Base-by-base conservation (phyloP, 371 early-diverging fungal genomes). In the Nosema muscidifuracis region DNA sequence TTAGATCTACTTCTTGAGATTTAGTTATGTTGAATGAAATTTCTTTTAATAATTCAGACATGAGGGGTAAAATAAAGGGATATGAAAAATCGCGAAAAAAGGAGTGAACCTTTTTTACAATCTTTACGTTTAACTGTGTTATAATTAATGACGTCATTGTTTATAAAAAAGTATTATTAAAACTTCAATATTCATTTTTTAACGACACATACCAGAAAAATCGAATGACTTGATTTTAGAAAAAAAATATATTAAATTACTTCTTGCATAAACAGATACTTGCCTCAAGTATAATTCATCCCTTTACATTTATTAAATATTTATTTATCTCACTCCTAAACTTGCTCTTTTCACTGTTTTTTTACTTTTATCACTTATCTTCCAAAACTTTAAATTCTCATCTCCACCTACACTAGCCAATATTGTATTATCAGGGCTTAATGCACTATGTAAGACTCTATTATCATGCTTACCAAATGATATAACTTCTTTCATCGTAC, bases 301-400 rank as follows among this genome's bases (percentile, higher is more conserved):
- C n/a, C n/a, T n/a, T n/a, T n/a, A n/a, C n/a, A n/a, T n/a, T n/a
- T n/a, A n/a, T n/a, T n/a, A n/a, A n/a, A n/a, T n/a, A n/a, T 47
- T 57, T 58, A 63, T 57, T 68, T 47, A 73, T 36, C 74, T 69
- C 12, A 77, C 43, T 16, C 61, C 53, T 9, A 77, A 26, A 33
- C 61, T 60, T 36, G 53, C 65, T 68, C 74, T 79, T 62, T 63
- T 76, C 31, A 15, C n/a, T 44, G 18, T 42, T 18, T 34, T 30
- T 36, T 66, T 57, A 28, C 18, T 24, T 60, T 47, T 43, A 34
- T 79, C 80, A 57, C 70, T 60, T 50, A 84, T 60, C 71, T 88
- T 88, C 98, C 98, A 97, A 84, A 97, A 93, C 84, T 96, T 95
- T 56, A 97, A 79, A 67, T 89, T 91, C 78, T 93, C 94, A 83